Evolutionary conservation across 2,329 filamentous ascomycete species (phyloP).

Genomic region (Phialocephala subalpina): DNA sequence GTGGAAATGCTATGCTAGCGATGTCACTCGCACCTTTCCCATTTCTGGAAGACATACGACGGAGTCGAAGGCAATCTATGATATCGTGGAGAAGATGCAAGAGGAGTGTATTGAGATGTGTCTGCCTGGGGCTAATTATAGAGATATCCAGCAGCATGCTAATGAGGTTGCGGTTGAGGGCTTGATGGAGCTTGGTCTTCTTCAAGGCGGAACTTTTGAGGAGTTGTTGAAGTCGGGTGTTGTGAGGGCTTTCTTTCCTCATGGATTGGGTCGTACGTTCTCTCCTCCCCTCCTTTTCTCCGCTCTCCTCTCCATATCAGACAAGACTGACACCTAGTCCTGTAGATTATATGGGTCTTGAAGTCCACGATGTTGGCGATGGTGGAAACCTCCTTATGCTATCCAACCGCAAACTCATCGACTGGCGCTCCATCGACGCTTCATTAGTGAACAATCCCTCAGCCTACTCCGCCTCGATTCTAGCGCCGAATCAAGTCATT

Average conservation of each 20-base stretch:
- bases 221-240: conserved; percentile 62
- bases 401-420: conserved; percentile 14
- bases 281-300: background rate
- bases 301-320: too few species aligned
- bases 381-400: conserved; percentile 47
- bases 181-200: conserved; percentile 74
- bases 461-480: conserved; percentile 42
- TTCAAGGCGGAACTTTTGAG: conserved; percentile 66
- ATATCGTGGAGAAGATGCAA: conserved; percentile 84
- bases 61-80: conserved; percentile 78
- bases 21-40: conserved; percentile 90
- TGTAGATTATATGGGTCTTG: conserved; percentile 67
- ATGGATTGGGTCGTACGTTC: conserved; percentile 52
- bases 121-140: conserved; percentile 73
- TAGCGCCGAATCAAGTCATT: conserved; percentile 72
- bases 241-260: conserved; percentile 70
- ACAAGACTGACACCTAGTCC: too few species aligned
- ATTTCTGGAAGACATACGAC: conserved; percentile 73
- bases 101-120: conserved; percentile 73
- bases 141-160: conserved; percentile 76
- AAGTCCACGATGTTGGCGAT: conserved; percentile 66
- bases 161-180: conserved; percentile 76
- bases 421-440: conserved; percentile 28
- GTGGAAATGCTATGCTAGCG: conserved; percentile 84
- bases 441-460: conserved; percentile 25